Evolutionary conservation across 371 early-diverging fungal genomes (phyloP), one percentile per base, ranked within the genome.

Genomic region (Lichtheimia ornata): DNA sequence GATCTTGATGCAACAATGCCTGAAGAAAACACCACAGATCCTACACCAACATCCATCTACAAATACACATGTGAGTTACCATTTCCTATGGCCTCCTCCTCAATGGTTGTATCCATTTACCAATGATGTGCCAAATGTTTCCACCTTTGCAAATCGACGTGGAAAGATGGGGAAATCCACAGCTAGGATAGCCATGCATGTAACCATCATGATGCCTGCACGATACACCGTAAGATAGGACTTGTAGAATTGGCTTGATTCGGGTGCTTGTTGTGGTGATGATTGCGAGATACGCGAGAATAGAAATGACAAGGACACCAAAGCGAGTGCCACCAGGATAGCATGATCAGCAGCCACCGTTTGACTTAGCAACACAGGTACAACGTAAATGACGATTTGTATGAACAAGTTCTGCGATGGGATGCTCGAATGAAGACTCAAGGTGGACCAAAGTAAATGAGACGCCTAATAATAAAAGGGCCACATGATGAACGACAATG

Each of bases 141-240:
- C 97, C 4, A 91, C 91, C 76, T 98, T 98, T 56, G 95, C 94
- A 72, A 90, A 95, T 24, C 88, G 80, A 20, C 95, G 79, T 6
- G 97, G 97, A 65, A 96, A 97, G 27, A 93, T 84, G n/a, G 84
- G 82, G 70, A 98, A 98, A 74, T 98, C 98, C 2, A 98, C 97
- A 0, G 97, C 98, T 14, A 98, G 81, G 56, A 98, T 98, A 12
- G 81, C 84, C 40, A 84, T 86, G 71, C 89, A 96, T 41, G 88
- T 94, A 52, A 88, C 52, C 67, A 90, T 69, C 95, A 90, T 89
- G 81, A 92, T 79, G 24, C 84, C 86, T 7, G 88, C 87, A 7
- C 93, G 87, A 71, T 91, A 93, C 0, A 85, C 85, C 24, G 87
- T 90, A 65, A 93, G 66, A 66, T 79, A 83, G 27, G 76, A 61